phyloP scores from a whole-genome alignment of 345 rosid species.

The Pistacia vera region DNA sequence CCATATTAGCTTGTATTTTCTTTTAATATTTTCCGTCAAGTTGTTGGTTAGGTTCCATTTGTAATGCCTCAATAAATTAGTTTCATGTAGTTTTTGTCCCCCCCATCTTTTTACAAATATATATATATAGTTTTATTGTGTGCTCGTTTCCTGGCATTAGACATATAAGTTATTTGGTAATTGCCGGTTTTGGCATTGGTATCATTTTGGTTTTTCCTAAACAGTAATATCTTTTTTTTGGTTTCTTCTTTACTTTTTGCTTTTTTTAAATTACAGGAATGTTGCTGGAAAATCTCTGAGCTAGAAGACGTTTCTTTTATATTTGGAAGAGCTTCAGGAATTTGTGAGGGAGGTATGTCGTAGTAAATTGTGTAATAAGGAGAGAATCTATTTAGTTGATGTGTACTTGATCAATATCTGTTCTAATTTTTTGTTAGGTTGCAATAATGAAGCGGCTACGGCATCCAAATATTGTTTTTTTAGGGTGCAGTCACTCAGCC shows the following conservation, averaged over 20 bases:
- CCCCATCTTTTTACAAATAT: too few species aligned
- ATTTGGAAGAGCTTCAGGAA: constrained; percentile 88
- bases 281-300: constrained; percentile 99
- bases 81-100: not conserved
- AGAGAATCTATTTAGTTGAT: not conserved
- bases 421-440: constrained; percentile 52
- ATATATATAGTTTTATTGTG: not conserved
- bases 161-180: not conserved
- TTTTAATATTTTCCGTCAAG: not conserved
- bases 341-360: constrained; percentile 88
- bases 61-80: not conserved
- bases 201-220: not conserved
- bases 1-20: not conserved
- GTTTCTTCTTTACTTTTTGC: too few species aligned
- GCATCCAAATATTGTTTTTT: constrained; percentile 98
- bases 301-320: constrained; percentile 93
- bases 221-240: constrained; percentile 1
- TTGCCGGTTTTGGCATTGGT: not conserved
- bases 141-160: not conserved
- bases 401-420: constrained; percentile 23
- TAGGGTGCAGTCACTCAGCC: constrained; percentile 97
- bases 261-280: constrained; percentile 55
- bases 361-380: constrained; percentile 10
- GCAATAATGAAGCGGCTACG: constrained; percentile 96
- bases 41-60: not conserved